Percentiles rank a stretch among this genome's conserved stretches.
These are phyloP conservation scores for Dendrobium officinale DNA, from an alignment of 106 monocot species.

Conservation along the genomic window DNA sequence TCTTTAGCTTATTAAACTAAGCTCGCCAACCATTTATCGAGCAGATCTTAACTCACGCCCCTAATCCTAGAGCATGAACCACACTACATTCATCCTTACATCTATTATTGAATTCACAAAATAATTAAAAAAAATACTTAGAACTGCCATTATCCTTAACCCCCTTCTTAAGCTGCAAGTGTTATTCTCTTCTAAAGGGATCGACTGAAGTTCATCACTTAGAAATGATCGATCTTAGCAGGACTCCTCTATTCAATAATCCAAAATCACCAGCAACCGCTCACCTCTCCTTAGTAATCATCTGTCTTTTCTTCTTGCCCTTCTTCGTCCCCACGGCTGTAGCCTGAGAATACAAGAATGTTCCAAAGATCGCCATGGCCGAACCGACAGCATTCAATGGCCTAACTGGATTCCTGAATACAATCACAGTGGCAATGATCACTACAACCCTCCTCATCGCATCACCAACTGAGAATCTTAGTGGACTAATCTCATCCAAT, in stretches of 20 bases:
- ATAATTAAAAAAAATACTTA: too few relatives aligned
- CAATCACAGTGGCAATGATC: slow-evolving; percentile 40
- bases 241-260: not conserved
- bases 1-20: too few relatives aligned
- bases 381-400: slow-evolving; percentile 64
- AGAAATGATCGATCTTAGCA: too few relatives aligned
- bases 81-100: too few relatives aligned
- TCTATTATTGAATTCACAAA: too few relatives aligned
- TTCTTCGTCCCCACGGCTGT: slow-evolving; percentile 7
- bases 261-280: not conserved
- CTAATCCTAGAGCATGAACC: too few relatives aligned
- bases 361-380: slow-evolving; percentile 49
- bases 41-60: too few relatives aligned
- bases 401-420: slow-evolving; percentile 46
- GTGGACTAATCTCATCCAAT: slow-evolving; percentile 38
- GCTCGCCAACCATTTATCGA: too few relatives aligned
- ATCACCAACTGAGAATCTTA: slow-evolving; percentile 55
- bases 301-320: slow-evolving; percentile 9
- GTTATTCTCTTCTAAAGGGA: too few relatives aligned
- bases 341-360: slow-evolving; percentile 59
- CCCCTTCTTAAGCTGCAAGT: too few relatives aligned
- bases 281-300: not conserved
- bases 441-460: slow-evolving; percentile 65
- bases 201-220: too few relatives aligned
- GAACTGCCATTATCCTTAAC: too few relatives aligned